phyloP scores from a whole-genome alignment of 208 protist species.

The Leishmania tropica region DNA sequence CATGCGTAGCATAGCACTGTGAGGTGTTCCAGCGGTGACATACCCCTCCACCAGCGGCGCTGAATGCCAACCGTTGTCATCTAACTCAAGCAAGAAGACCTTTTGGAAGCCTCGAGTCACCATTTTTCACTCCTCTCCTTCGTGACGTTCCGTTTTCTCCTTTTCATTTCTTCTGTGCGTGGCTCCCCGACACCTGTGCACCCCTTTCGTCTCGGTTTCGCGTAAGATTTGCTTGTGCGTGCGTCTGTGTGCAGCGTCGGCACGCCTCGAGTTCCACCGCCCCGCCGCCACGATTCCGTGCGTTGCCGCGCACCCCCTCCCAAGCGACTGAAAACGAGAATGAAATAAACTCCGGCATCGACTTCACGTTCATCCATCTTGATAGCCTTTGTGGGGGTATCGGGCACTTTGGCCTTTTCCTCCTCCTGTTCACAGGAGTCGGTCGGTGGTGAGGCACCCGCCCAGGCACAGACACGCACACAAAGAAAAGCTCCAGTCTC shows the following conservation, averaged over 20 bases:
- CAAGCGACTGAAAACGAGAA: neutral
- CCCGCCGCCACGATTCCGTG: neutral
- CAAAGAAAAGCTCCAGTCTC: too few species aligned
- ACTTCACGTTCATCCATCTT: neutral
- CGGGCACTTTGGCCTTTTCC: neutral
- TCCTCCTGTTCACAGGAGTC: neutral
- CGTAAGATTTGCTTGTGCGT: neutral
- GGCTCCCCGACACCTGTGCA: too few species aligned
- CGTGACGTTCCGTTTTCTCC: neutral
- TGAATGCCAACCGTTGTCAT: neutral
- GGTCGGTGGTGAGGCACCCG: neutral
- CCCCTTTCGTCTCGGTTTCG: neutral
- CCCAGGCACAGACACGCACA: neutral
- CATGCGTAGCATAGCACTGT: neutral
- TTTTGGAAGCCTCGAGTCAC: neutral
- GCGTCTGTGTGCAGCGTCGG: neutral
- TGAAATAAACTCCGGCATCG: neutral
- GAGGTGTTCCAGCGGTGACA: neutral
- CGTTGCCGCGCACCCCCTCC: neutral
- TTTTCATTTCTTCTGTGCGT: neutral
- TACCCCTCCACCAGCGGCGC: neutral
- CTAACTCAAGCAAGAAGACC: too few species aligned
- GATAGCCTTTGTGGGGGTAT: neutral
- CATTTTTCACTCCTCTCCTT: neutral
- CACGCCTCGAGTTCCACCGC: neutral